Evolutionary conservation across 768 basidiomycete genomes (phyloP).

Genomic region (Collybia sp.): DNA sequence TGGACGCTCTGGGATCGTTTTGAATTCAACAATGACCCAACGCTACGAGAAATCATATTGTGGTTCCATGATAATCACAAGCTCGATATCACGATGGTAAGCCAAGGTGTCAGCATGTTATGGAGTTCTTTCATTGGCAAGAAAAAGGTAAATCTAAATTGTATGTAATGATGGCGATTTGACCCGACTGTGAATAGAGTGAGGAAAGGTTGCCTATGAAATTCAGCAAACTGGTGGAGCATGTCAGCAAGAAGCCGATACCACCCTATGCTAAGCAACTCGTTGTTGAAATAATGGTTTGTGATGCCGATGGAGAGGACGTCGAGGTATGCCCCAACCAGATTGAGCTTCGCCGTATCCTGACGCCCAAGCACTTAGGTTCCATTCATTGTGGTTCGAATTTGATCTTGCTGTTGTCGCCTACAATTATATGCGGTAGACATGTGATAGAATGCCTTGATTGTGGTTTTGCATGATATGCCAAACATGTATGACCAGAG

Average conservation of each 20-base stretch:
- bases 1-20: constrained; percentile 99
- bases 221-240: constrained; percentile 88
- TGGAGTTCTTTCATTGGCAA: constrained; percentile 93
- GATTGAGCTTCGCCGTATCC: neutral
- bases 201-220: constrained; percentile 86
- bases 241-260: constrained; percentile 92
- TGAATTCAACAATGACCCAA: constrained; percentile 86
- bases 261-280: constrained; percentile 80
- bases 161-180: no score
- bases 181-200: constrained; percentile 41
- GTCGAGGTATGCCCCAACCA: constrained; percentile 66
- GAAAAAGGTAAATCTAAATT: constrained; percentile 69
- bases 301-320: constrained; percentile 89
- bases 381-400: constrained; percentile 75
- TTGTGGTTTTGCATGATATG: no score
- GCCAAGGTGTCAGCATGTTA: constrained; percentile 95
- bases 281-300: constrained; percentile 91
- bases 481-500: neutral
- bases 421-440: neutral
- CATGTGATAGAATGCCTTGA: no score
- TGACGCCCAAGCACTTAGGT: constrained; percentile 39
- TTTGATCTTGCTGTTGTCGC: constrained; percentile 30
- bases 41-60: constrained; percentile 76
- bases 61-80: constrained; percentile 85
- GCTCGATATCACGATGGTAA: constrained; percentile 92